Evolutionary conservation across 164 flowering plant species (phyloP), one percentile per base, ranked within the genome.

Genomic region (Aristolochia californica): DNA sequence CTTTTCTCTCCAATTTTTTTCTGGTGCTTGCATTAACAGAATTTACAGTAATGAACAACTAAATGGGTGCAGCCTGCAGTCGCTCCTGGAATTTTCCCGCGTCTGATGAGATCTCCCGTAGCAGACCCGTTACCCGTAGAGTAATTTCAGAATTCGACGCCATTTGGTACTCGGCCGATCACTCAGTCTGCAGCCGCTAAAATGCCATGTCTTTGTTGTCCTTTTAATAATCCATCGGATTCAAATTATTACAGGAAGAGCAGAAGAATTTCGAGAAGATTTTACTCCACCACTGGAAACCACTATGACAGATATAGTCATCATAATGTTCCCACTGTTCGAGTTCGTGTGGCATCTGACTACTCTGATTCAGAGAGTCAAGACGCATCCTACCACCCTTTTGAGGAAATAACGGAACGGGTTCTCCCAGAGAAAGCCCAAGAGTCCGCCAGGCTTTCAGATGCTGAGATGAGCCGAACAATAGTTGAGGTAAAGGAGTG

Each of bases 321-420:
- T 26, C n/a, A n/a, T n/a, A 12, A 16, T 50, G 16, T 26, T 50
- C 26, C 54, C 54, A 23, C 54, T 23, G 54, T 50, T 26, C 54
- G 54, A 26, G 54, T 50, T 15, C 26, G 51, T 22, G 22, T 48
- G 51, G 51, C 22, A 48, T 22, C 51, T n/a, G 51, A 48, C 11
- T 48, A 50, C 27, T 24, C 27, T 0, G 54, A 23, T 22, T 50
- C 54, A 1, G 54, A 50, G 27, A 22, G 54, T 26, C 16, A 26
- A 14, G 54, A 50, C 27, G 26, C 54, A 22, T 27, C 26, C 28
- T 50, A 50, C 28, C 54, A 50, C 54, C 54, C 54, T 17, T 50
- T 50, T 50, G 54, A 50, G 54, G 54, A 50, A 17, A 13, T 50
- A 22, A 23, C 23, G 27, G 54, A 22, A 10, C 26, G 27, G 4